Percentiles rank a stretch among this genome's conserved stretches.
These are phyloP conservation scores for Claviceps sp. DNA, from an alignment of 2,329 filamentous ascomycete genomes.

Conservation along the genomic window DNA sequence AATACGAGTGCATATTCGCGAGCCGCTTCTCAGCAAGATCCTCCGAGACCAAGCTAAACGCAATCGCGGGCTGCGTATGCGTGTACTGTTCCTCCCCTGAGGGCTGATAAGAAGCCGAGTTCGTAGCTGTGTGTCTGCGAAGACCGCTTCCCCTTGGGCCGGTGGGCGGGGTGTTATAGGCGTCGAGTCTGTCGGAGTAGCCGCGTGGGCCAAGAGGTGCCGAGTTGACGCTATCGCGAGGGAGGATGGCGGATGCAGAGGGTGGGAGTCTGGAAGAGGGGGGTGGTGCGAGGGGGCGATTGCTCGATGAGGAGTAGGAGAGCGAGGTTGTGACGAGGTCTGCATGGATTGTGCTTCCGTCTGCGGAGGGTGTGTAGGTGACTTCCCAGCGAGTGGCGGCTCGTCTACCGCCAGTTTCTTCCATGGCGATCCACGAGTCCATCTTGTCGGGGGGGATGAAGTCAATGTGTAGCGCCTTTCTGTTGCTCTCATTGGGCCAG, in stretches of 20 bases:
- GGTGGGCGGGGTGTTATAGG: constrained; percentile 1
- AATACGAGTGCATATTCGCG: constrained; percentile 37
- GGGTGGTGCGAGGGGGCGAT: constrained; percentile 3
- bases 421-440: constrained; percentile 57
- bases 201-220: constrained; percentile 25
- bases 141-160: neutral
- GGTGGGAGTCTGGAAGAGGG: neutral
- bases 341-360: constrained; percentile 38
- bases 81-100: constrained; percentile 17
- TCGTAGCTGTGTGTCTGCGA: constrained; percentile 6
- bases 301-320: constrained; percentile 2
- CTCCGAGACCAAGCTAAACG: constrained; percentile 45
- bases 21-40: constrained; percentile 52
- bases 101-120: neutral
- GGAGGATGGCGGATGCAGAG: constrained; percentile 3
- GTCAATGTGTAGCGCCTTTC: constrained; percentile 78
- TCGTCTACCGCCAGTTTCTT: constrained; percentile 37
- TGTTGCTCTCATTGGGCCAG: constrained; percentile 77
- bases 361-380: constrained; percentile 45
- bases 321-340: constrained; percentile 5
- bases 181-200: constrained; percentile 10
- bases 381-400: constrained; percentile 54
- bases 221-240: constrained; percentile 16
- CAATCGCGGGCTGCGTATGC: constrained; percentile 26
- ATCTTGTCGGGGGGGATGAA: constrained; percentile 71